These are phyloP conservation scores for Amanita rimosa DNA, from an alignment of 768 basidiomycete species.

Conservation along the genomic window DNA sequence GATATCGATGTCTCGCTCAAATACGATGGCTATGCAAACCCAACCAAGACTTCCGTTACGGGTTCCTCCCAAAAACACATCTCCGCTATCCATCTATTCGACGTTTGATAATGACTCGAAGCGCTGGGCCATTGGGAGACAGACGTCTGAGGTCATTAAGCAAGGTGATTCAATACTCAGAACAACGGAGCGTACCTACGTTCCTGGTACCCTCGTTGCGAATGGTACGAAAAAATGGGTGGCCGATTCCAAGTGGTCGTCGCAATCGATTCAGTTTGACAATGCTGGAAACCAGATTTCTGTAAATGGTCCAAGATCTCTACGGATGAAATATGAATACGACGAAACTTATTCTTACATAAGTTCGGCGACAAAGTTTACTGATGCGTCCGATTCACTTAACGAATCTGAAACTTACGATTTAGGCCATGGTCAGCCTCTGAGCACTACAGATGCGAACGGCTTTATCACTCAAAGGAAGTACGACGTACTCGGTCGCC, in stretches of 20 bases:
- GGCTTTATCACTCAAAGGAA: not conserved
- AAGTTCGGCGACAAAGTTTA: not conserved
- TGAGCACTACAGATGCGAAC: not conserved
- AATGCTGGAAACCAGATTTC: not conserved
- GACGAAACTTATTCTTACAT: no score
- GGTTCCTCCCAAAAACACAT: not conserved
- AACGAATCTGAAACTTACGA: not conserved
- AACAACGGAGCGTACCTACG: not conserved
- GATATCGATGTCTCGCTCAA: no score
- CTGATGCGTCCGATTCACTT: not conserved
- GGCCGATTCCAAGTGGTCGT: not conserved
- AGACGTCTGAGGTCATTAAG: not conserved
- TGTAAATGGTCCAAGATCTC: not conserved
- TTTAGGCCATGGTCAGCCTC: not conserved
- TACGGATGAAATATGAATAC: no score
- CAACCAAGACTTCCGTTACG: no score
- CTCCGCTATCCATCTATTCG: not conserved
- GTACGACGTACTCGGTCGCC: no score
- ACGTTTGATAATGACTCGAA: not conserved
- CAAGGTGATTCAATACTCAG: not conserved
- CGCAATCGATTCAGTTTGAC: not conserved
- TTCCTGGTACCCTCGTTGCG: not conserved
- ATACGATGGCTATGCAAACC: no score
- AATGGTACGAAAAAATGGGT: not conserved
- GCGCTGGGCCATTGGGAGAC: not conserved